Evolutionary conservation across 768 basidiomycete genomes (phyloP), one percentile per base, ranked within the genome.

Genomic region (Trametes cubensis): DNA sequence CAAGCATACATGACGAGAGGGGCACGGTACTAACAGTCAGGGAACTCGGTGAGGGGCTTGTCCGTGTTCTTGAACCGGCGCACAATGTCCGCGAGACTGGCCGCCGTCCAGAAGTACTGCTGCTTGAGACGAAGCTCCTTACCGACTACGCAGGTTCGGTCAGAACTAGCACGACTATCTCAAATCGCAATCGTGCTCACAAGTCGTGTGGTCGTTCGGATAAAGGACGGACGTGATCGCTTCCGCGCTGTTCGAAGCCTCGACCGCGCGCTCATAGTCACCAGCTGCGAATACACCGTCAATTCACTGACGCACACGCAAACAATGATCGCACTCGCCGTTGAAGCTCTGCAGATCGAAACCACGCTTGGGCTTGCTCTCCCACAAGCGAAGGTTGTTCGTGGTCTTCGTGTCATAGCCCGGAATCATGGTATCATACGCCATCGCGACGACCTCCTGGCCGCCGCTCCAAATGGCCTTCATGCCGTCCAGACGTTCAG

Each of bases 321-420:
- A 63, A 15, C 42, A 18, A 17, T 4, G n/a, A 26, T 2, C 6
- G 10, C 13, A 55, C 68, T 23, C 45, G 91, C 91, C 92, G 72
- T 98, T 98, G 85, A 98, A 98, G 48, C 90, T 91, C 74, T 94
- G 90, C 66, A 98, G 74, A 76, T 98, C 95, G 72, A 98, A 98
- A 1, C 91, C 92, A 68, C 92, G 80, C 80, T 93, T 92, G 23
- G 93, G 87, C 77, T 89, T 89, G 71, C 81, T 88, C 78, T 90
- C 92, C 92, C 87, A 92, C 57, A 86, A 80, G 63, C 90, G 80
- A 67, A 98, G 78, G 75, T 97, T 98, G 79, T 96, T 95, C 53
- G 92, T 94, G 64, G 88, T 94, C 75, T 81, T 82, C 44, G 92
- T 95, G 25, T 81, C 81, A 71, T 85, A 94, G 76, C 93, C 90